phyloP scores from a whole-genome alignment of 257 asterid genomes.

The Orobanche coerulescens region DNA sequence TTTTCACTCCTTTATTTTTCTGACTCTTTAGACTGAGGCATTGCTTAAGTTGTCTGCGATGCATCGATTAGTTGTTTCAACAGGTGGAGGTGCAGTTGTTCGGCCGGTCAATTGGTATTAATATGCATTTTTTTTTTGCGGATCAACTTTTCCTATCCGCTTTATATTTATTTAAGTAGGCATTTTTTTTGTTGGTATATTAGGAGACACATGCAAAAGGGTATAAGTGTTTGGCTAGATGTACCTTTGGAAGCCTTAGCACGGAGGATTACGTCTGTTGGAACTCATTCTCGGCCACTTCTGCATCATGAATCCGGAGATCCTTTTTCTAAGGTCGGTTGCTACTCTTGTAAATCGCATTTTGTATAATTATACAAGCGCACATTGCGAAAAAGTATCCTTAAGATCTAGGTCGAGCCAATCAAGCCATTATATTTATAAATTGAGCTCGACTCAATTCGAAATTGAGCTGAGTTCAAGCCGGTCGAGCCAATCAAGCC shows the following conservation, averaged over 20 bases:
- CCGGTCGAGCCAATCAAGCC: too few relatives aligned
- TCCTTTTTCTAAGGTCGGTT: slow-evolving; percentile 52
- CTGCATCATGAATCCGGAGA: slow-evolving; percentile 65
- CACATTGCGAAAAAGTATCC: too few relatives aligned
- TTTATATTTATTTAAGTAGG: slow-evolving; percentile 10
- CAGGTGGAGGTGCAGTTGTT: slow-evolving; percentile 95
- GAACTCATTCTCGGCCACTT: slow-evolving; percentile 80
- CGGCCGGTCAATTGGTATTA: slow-evolving; percentile 84
- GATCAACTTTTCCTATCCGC: neutral
- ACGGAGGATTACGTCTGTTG: slow-evolving; percentile 58
- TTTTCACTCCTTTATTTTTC: neutral
- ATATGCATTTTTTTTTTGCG: slow-evolving; percentile 14
- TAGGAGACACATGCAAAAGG: slow-evolving; percentile 86
- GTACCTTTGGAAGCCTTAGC: slow-evolving; percentile 93
- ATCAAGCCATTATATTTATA: too few relatives aligned
- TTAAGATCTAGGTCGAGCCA: too few relatives aligned
- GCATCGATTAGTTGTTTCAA: slow-evolving; percentile 73
- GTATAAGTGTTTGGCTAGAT: slow-evolving; percentile 81
- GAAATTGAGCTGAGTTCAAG: too few relatives aligned
- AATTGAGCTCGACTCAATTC: too few relatives aligned
- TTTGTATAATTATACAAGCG: too few relatives aligned
- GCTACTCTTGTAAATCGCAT: neutral
- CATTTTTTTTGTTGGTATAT: slow-evolving; percentile 16
- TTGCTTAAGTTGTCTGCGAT: slow-evolving; percentile 55
- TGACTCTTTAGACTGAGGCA: slow-evolving; percentile 51